Conservation (phyloP, 2,329 filamentous ascomycete genomes). For the Blastomyces parvus region DNA sequence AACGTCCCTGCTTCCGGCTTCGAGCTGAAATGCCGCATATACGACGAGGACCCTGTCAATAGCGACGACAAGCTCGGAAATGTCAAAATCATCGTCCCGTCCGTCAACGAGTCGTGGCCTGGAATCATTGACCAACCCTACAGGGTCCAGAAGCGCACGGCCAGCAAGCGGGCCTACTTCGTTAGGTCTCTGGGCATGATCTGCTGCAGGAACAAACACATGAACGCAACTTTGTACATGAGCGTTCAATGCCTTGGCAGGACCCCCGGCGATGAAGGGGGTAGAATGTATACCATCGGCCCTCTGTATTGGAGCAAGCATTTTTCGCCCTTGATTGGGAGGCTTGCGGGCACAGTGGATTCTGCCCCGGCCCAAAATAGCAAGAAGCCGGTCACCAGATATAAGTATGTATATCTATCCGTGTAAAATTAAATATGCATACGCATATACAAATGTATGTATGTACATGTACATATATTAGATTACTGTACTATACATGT, state of each 20-base stretch:
- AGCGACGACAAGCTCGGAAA: constrained; percentile 83
- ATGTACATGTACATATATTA: no score
- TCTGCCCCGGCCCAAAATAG: constrained; percentile 47
- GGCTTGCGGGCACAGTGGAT: constrained; percentile 63
- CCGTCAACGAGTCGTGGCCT: constrained; percentile 55
- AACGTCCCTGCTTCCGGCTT: constrained; percentile 77
- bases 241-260: constrained; percentile 70
- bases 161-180: constrained; percentile 77
- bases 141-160: constrained; percentile 66
- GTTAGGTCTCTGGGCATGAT: constrained; percentile 59
- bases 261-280: constrained; percentile 55
- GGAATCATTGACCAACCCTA: constrained; percentile 58
- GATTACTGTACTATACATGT: no score
- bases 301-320: constrained; percentile 72
- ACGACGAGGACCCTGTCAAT: constrained; percentile 82
- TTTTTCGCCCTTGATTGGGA: constrained; percentile 79
- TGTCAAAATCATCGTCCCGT: constrained; percentile 58
- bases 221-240: constrained; percentile 61
- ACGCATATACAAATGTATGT: background rate
- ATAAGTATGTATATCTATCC: constrained; percentile 52
- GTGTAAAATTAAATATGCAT: background rate
- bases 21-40: constrained; percentile 72
- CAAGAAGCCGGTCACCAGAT: constrained; percentile 55
- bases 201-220: constrained; percentile 51
- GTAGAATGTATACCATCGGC: constrained; percentile 68